Conservation (phyloP, 106 monocot species). For the Posidonia australis region DNA sequence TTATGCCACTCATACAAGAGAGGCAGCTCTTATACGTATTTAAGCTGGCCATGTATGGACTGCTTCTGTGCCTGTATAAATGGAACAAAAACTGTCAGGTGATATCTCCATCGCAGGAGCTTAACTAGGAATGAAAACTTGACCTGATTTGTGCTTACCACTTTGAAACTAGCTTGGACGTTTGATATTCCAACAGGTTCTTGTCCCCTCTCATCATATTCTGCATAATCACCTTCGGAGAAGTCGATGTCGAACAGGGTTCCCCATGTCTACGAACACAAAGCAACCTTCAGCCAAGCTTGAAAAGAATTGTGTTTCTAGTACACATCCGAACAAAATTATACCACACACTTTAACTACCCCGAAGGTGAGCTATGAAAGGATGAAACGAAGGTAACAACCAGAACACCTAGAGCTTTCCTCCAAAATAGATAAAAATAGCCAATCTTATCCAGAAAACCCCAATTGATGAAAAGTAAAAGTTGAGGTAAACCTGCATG, state of each 20-base stretch:
- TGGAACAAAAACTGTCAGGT: background rate
- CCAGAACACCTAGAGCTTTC: too few species aligned
- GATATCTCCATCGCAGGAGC: background rate
- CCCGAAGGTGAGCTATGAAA: too few species aligned
- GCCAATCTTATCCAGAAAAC: too few species aligned
- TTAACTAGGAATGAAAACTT: background rate
- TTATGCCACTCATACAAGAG: background rate
- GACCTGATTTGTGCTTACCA: conserved; percentile 34
- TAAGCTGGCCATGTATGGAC: conserved; percentile 1
- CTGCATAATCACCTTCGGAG: conserved; percentile 64
- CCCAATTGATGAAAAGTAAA: too few species aligned
- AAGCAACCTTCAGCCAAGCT: too few species aligned
- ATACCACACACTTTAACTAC: background rate
- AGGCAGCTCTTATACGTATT: background rate
- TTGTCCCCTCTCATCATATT: conserved; percentile 81
- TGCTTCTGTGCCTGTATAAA: conserved; percentile 7
- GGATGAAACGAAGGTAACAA: too few species aligned
- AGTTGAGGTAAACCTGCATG: too few species aligned
- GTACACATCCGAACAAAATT: too few species aligned
- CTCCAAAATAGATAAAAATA: too few species aligned
- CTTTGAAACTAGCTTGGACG: conserved; percentile 33
- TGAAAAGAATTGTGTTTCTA: too few species aligned
- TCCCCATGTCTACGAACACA: conserved; percentile 34
- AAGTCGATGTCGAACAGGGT: conserved; percentile 48
- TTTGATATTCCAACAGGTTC: conserved; percentile 68